Evolutionary conservation across 176 grass and related monocot genomes (phyloP).

Genomic region (Aegilops speltoides): DNA sequence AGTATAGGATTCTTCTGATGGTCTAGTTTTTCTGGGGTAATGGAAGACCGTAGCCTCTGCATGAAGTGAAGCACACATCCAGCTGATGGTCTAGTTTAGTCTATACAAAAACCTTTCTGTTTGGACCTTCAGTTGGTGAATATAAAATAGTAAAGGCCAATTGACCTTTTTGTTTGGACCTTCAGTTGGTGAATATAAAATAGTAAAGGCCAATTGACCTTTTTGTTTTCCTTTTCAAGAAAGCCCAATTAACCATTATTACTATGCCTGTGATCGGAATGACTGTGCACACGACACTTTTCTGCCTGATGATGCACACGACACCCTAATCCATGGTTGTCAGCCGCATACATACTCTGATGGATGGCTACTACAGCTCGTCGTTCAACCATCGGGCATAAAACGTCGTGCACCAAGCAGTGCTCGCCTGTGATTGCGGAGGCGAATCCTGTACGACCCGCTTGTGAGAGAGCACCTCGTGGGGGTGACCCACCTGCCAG

Average conservation of each 20-base stretch:
- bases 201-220: too few relatives aligned
- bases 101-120: neutral
- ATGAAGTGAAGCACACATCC: neutral
- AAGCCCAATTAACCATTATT: neutral
- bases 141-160: neutral
- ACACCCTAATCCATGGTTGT: too few relatives aligned
- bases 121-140: neutral
- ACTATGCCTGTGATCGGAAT: neutral
- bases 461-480: too few relatives aligned
- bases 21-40: neutral
- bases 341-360: too few relatives aligned
- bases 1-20: neutral
- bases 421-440: neutral
- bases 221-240: too few relatives aligned
- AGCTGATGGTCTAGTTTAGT: neutral
- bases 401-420: too few relatives aligned
- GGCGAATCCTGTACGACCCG: too few relatives aligned
- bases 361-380: too few relatives aligned
- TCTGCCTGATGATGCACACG: too few relatives aligned
- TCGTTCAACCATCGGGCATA: too few relatives aligned
- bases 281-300: too few relatives aligned
- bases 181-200: neutral
- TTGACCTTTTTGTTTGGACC: neutral
- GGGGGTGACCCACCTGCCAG: too few relatives aligned
- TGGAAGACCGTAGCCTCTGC: neutral